Evolutionary conservation across 345 rosid species (phyloP), one percentile per base, ranked within the genome.

Genomic region (Arabis hirsuta): DNA sequence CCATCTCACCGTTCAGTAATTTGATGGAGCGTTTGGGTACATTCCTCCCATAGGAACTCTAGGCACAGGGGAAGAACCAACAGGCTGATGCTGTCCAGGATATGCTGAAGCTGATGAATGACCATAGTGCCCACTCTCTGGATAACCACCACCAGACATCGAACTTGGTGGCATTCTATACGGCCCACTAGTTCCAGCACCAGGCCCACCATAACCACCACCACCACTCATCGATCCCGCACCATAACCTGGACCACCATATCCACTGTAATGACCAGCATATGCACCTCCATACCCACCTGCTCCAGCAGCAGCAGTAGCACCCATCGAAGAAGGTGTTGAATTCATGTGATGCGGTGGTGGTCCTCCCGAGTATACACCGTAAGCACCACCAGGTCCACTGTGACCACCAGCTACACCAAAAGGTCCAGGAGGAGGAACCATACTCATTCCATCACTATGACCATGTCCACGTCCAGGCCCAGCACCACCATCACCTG

Each of bases 21-120:
- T 86, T 46, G 91, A 85, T 14, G 91, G 96, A 54, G 48, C 79
- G 78, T 78, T 91, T 0, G 91, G 88, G 63, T 91, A 91, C 87
- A 87, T 84, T 64, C 84, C 91, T n/a, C 90, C 85, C 6, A 82
- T 84, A 29, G 91, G 91, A 78, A 86, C 87, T 76, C 96, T 83
- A 1, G 97, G 96, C 36, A 80, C 81, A 0, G 93, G 87, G 7
- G 96, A 82, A 12, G 87, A 76, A 52, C 93, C 91, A 22, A 84
- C 77, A 22, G 85, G 84, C 76, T 83, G 91, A 58, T 79, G 85
- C 77, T 84, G 97, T 76, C 80, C 78, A 13, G 92, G 90, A 71
- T 83, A 87, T 44, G 84, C 86, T 27, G 85, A 38, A 1, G 86
- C 70, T 6, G 91, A 78, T 4, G 92, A 77, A 77, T 84, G 75